Evolutionary conservation across 192 early-diverging fungal genomes (phyloP).

Genomic region (Cetraspora pellucida): DNA sequence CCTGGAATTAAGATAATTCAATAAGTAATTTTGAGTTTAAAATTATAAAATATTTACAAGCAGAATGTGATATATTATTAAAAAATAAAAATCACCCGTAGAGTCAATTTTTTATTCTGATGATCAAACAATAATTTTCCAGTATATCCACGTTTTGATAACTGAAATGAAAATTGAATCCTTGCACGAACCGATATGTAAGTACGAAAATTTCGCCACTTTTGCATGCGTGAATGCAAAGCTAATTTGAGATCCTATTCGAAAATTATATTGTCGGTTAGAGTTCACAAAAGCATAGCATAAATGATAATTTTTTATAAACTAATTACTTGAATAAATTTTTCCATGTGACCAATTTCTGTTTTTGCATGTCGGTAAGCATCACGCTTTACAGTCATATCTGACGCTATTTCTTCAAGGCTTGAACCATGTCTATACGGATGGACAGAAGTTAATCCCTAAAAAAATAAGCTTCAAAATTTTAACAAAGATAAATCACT

Average conservation of each 20-base stretch:
- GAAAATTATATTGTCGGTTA: not conserved
- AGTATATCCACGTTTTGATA: conserved; percentile 80
- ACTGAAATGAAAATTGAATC: conserved; percentile 69
- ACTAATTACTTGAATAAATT: conserved; percentile 49
- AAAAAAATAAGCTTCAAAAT: not conserved
- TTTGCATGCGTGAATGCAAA: conserved; percentile 58
- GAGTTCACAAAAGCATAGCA: not conserved
- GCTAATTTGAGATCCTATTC: conserved; percentile 56
- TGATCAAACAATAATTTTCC: conserved; percentile 83
- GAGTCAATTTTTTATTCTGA: conserved; percentile 55
- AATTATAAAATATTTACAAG: not conserved
- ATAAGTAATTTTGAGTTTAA: not conserved
- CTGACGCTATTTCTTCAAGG: conserved; percentile 63
- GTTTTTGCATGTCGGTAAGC: conserved; percentile 60
- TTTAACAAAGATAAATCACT: not conserved
- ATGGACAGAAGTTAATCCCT: not conserved
- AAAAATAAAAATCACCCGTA: conserved; percentile 54
- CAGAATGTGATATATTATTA: not conserved
- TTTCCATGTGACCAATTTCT: conserved; percentile 52
- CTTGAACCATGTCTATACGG: conserved; percentile 53
- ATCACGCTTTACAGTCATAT: conserved; percentile 50
- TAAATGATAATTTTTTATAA: not conserved
- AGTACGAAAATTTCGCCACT: conserved; percentile 71
- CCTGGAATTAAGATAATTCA: conserved; percentile 34
- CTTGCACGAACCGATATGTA: conserved; percentile 77